Base-by-base conservation (phyloP, 2,329 filamentous ascomycete species). In the Claviceps spartinae region DNA sequence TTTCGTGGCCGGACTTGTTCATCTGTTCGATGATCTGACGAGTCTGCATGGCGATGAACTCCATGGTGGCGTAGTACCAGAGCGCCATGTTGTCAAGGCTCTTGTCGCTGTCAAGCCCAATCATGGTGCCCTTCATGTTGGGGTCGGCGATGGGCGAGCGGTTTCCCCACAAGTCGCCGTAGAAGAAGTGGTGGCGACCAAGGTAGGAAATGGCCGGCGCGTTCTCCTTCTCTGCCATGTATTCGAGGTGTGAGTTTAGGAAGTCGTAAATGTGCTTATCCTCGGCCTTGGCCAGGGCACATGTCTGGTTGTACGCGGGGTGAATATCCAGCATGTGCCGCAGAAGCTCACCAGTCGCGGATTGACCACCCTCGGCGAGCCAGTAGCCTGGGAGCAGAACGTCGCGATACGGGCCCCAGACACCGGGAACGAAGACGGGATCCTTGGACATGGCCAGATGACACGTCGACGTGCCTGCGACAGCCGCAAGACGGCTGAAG, bases 281-380 rank as follows among this genome's bases (percentile, higher is more conserved):
- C 67, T 85, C 85, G 3, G 85, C 86, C 66, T 89, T 83, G 26
- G 90, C 88, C 48, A 89, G 77, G 2, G 86, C 86, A 56, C 82
- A 69, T 16, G 88, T 88, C 64, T 91, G 83, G 56, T 85, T 81
- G 68, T 90, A 91, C 2, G 90, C 90, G 2, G 91, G 88, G 64
- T 98, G 93, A 1, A 90, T 96, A 67, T 97, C 91, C 50, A 97
- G 81, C 61, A 97, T 85, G 69, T 97, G 88, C 63, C 93, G 90
- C 48, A 98, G 76, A 52, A 98, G 77, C 68, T 97, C 93, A 50
- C 93, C 93, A 0, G 93, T 98, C 4, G 93, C 93, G 26, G 88
- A 95, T 69, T 98, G 93, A 13, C 93, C 93, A 58, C 93, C 93
- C 68, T 98, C 93, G 16, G 93, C 89, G 79, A 98, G 87, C 93